These are phyloP conservation scores for Alternaria sp. DNA, from an alignment of 2,329 filamentous ascomycete genomes.

Conservation along the genomic window DNA sequence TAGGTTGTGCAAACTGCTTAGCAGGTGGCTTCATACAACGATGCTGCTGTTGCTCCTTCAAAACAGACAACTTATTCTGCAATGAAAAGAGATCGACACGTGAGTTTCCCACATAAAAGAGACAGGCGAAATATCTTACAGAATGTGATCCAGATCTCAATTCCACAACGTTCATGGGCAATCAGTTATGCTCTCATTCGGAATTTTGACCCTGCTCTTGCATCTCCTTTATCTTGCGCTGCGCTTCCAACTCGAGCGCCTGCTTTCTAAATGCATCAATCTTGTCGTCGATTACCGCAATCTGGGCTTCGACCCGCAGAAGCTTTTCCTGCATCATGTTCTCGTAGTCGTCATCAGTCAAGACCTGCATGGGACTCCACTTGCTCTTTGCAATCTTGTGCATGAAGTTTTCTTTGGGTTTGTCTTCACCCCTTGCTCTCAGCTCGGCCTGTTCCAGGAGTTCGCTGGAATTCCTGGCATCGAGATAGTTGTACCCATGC, in stretches of 20 bases:
- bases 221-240: constrained; percentile 18
- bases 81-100: not conserved
- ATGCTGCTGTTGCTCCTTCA: too few relatives aligned
- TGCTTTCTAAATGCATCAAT: constrained; percentile 62
- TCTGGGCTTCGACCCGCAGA: constrained; percentile 75
- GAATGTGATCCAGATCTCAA: not conserved
- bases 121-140: not conserved
- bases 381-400: constrained; percentile 66
- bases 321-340: constrained; percentile 75
- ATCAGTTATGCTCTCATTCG: not conserved
- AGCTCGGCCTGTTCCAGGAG: constrained; percentile 46
- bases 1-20: not conserved
- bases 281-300: constrained; percentile 79
- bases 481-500: constrained; percentile 61
- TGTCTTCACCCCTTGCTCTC: constrained; percentile 33
- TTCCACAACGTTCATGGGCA: not conserved
- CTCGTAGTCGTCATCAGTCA: constrained; percentile 78
- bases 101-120: not conserved
- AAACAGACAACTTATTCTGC: not conserved
- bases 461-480: constrained; percentile 54
- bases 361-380: constrained; percentile 74
- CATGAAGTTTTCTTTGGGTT: constrained; percentile 53
- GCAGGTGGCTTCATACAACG: not conserved
- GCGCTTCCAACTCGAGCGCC: constrained; percentile 30
- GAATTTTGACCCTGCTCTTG: not conserved